Percentiles rank a stretch among this genome's conserved stretches.
Conservation (phyloP, 2,329 filamentous ascomycete species). For the Botryosphaeria dothidea region DNA sequence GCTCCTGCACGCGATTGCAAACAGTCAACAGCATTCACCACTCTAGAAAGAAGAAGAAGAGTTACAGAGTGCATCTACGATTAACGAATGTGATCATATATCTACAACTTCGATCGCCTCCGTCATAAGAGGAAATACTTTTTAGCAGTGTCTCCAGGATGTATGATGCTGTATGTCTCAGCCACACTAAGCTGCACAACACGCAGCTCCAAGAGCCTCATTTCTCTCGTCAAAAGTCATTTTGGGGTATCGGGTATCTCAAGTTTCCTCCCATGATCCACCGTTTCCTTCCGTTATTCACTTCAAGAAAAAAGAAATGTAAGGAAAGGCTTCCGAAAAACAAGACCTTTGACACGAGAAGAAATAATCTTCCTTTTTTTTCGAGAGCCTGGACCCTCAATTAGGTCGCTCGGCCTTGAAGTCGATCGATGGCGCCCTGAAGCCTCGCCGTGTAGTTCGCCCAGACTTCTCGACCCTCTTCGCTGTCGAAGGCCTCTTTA, state of each 20-base stretch:
- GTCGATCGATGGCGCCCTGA: slow-evolving; percentile 52
- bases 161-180: slow-evolving; percentile 4
- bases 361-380: not conserved
- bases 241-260: slow-evolving; percentile 20
- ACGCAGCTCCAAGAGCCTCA: not conserved
- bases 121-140: not conserved
- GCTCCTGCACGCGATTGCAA: not conserved
- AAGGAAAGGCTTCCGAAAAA: too few relatives aligned
- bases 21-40: not conserved
- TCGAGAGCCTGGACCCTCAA: not conserved
- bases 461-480: slow-evolving; percentile 49
- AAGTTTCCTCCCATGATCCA: slow-evolving; percentile 10
- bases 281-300: not conserved
- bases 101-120: not conserved
- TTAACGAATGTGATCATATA: not conserved
- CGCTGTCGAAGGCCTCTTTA: slow-evolving; percentile 38
- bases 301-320: too few relatives aligned
- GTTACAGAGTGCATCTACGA: not conserved
- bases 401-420: slow-evolving; percentile 30
- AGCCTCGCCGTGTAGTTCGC: slow-evolving; percentile 56
- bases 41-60: not conserved
- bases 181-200: slow-evolving; percentile 2
- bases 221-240: not conserved
- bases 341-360: not conserved
- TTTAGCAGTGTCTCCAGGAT: not conserved